Base-by-base conservation (phyloP, 2,329 filamentous ascomycete species). In the Nothophoma quercina region DNA sequence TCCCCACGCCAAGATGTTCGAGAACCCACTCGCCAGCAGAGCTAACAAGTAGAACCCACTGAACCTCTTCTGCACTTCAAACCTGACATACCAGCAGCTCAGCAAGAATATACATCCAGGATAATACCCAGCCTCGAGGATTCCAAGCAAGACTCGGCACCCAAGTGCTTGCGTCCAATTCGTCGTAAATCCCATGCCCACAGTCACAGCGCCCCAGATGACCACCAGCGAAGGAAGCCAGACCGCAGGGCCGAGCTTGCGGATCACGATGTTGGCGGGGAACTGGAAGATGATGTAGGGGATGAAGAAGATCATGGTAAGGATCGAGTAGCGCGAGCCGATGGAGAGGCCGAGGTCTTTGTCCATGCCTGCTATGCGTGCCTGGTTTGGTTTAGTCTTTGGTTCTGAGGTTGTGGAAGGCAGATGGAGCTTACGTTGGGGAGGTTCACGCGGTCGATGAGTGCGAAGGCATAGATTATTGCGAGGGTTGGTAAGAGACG, bases 301-400 rank as follows among this genome's bases (percentile, higher is more conserved):
- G 33, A 82, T 72, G 63, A 82, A 83, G 71, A 83, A 84, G 12
- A 84, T 77, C 7, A 81, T 75, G 7, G 83, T 63, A 1, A 76
- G 69, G 56, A 79, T 74, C 3, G 76, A 78, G 60, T 83, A 83
- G 52, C 81, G 69, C 54, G 57, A 50, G 30, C 73, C 71, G 9
- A 78, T 75, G 10, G 65, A 66, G 50, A 81, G 73, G 4, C 62
- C 43, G 19, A 81, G 68, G 48, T 81, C 78, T 9, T 68, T 60
- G 8, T 72, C 69, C 78, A 81, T 81, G 19, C 78, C 79, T 6
- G 78, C 78, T 18, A 79, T 75, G 13, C 63, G 62, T 16, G 68
- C 69, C n/a, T n/a, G n/a, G n/a, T n/a, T n/a, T n/a, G n/a, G n/a
- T n/a, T n/a, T n/a, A n/a, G n/a, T n/a, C n/a, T n/a, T n/a, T n/a